These are phyloP conservation scores for Gossypium sturtianum DNA, from an alignment of 345 rosid genomes.

Conservation along the genomic window DNA sequence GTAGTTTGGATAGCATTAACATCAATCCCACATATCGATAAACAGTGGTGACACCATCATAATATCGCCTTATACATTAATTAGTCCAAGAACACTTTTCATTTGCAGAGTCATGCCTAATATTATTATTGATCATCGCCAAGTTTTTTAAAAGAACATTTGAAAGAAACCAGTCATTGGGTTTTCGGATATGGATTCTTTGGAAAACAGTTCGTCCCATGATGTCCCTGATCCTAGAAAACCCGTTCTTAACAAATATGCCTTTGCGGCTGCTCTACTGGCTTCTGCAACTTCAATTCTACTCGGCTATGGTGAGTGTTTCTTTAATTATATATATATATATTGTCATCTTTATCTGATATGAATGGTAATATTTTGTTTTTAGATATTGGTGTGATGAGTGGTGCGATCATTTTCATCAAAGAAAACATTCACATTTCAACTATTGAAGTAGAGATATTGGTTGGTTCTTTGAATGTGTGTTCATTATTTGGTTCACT, in stretches of 20 bases:
- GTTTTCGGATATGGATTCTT: neutral
- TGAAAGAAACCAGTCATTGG: too few relatives aligned
- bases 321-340: neutral
- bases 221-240: neutral
- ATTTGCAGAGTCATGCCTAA: neutral
- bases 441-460: neutral
- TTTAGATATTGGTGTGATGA: neutral
- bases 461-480: neutral
- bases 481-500: neutral
- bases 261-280: neutral
- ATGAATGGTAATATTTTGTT: neutral
- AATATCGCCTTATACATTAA: neutral
- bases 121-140: too few relatives aligned
- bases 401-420: neutral
- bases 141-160: neutral
- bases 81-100: neutral
- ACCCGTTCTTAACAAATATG: neutral
- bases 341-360: too few relatives aligned
- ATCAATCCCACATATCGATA: neutral
- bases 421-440: neutral
- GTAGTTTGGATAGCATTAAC: neutral
- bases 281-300: neutral
- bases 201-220: neutral
- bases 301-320: constrained; percentile 1
- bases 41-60: neutral